These are phyloP conservation scores for Mortierella sp. DNA, from an alignment of 371 early-diverging fungal species.

Conservation along the genomic window DNA sequence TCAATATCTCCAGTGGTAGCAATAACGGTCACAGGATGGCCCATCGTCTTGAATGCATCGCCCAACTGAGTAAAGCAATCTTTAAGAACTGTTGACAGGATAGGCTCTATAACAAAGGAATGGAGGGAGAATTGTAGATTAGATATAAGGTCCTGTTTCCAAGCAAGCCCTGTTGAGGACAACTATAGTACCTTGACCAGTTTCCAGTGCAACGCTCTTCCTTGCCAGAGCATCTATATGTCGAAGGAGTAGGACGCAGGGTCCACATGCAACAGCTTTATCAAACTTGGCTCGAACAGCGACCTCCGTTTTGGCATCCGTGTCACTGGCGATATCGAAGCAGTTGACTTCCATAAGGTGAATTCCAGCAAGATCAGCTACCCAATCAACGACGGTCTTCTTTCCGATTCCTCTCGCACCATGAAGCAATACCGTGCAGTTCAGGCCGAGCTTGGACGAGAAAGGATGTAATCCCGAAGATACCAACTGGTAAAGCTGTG, in stretches of 20 bases:
- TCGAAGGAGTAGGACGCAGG: conserved; percentile 84
- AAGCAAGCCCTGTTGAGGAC: neutral
- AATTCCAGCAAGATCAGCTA: conserved; percentile 80
- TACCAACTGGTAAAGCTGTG: conserved; percentile 66
- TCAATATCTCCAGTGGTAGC: conserved; percentile 86
- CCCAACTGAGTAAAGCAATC: conserved; percentile 74
- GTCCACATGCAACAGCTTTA: conserved; percentile 81
- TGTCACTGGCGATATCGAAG: conserved; percentile 83
- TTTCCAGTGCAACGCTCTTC: conserved; percentile 74
- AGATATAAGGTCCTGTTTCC: neutral
- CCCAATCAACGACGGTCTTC: conserved; percentile 70
- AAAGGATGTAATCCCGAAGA: conserved; percentile 83
- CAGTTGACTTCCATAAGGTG: conserved; percentile 80
- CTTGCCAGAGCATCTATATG: conserved; percentile 85
- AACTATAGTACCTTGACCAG: conserved; percentile 68
- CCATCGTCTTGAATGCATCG: conserved; percentile 66
- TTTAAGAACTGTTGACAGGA: conserved; percentile 76
- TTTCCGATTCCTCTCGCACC: conserved; percentile 93
- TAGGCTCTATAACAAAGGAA: conserved; percentile 60
- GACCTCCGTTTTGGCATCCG: conserved; percentile 83
- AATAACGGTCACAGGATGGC: conserved; percentile 81
- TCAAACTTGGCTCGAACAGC: conserved; percentile 81
- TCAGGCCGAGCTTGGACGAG: conserved; percentile 74
- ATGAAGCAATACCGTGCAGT: conserved; percentile 81
- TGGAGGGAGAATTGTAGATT: neutral